Evolutionary conservation across 2,329 filamentous ascomycete genomes (phyloP).

Genomic region (Macrophomina tecta): DNA sequence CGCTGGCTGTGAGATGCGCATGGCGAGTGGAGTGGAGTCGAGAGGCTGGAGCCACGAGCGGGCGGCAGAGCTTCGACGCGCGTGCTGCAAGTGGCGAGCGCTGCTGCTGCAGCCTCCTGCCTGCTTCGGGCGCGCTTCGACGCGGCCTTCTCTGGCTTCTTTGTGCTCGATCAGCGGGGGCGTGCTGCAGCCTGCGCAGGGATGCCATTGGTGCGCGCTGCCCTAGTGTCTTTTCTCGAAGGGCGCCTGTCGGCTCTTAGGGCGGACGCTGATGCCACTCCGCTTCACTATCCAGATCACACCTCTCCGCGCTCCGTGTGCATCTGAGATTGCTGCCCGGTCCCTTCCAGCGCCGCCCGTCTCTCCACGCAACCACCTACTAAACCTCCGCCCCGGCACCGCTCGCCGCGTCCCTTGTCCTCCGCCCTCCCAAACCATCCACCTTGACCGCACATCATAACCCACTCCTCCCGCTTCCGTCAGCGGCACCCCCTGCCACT

Average conservation of each 20-base stretch:
- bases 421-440: conserved; percentile 16
- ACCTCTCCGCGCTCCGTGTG: conserved; percentile 26
- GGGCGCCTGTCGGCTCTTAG: conserved; percentile 24
- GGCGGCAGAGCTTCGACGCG: conserved; percentile 9
- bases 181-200: conserved; percentile 5
- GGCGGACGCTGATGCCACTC: conserved; percentile 26
- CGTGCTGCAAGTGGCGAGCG: conserved; percentile 23
- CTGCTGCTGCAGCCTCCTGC: conserved; percentile 22
- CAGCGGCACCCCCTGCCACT: conserved; percentile 25
- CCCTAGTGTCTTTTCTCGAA: conserved; percentile 22
- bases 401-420: conserved; percentile 24
- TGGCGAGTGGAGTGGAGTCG: background rate
- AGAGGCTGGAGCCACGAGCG: conserved; percentile 17
- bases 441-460: conserved; percentile 16
- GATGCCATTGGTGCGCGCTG: conserved; percentile 12
- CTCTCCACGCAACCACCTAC: conserved; percentile 22
- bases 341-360: conserved; percentile 22
- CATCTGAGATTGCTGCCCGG: conserved; percentile 26
- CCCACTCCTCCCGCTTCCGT: conserved; percentile 15
- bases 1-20: conserved; percentile 21
- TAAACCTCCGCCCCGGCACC: conserved; percentile 23
- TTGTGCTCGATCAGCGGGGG: conserved; percentile 24
- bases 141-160: conserved; percentile 25
- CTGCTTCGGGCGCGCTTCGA: conserved; percentile 24
- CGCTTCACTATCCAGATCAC: conserved; percentile 23